phyloP scores from a whole-genome alignment of 306 rosid genomes.

The Lupinus albus region DNA sequence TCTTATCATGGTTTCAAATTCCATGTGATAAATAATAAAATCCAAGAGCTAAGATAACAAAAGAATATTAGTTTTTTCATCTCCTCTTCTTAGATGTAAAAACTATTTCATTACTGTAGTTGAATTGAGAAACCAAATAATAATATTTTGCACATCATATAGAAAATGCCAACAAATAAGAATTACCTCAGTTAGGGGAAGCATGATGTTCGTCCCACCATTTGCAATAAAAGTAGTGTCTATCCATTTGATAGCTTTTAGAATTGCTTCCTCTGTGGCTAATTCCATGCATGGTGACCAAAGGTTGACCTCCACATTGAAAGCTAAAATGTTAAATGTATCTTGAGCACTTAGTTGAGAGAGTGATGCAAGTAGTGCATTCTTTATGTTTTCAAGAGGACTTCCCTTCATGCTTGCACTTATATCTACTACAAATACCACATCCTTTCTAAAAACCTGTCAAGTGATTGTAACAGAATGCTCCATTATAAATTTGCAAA shows the following conservation, averaged over 20 bases:
- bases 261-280: conserved; percentile 62
- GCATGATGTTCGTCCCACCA: conserved; percentile 83
- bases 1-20: background rate
- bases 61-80: background rate
- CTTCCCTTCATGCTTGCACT: conserved; percentile 90
- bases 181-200: conserved; percentile 75
- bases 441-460: conserved; percentile 77
- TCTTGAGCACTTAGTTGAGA: conserved; percentile 64
- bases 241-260: conserved; percentile 70
- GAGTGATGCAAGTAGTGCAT: conserved; percentile 67
- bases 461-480: conserved; percentile 36
- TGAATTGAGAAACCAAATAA: background rate
- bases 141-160: conserved; percentile 12
- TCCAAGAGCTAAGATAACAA: conserved; percentile 20
- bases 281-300: conserved; percentile 73
- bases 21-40: conserved; percentile 12
- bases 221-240: conserved; percentile 53
- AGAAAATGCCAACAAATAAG: conserved; percentile 18
- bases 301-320: conserved; percentile 56
- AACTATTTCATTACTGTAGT: conserved; percentile 21
- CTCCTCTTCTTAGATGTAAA: conserved; percentile 12
- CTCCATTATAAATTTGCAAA: conserved; percentile 3
- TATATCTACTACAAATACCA: conserved; percentile 72
- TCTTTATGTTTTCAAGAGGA: conserved; percentile 74
- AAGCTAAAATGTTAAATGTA: conserved; percentile 78